A percentile compares a stretch with the other conserved stretches of the same genome.
Evolutionary conservation across 1,139 yeast species (phyloP).

Genomic region (Debaryomyces sp.): DNA sequence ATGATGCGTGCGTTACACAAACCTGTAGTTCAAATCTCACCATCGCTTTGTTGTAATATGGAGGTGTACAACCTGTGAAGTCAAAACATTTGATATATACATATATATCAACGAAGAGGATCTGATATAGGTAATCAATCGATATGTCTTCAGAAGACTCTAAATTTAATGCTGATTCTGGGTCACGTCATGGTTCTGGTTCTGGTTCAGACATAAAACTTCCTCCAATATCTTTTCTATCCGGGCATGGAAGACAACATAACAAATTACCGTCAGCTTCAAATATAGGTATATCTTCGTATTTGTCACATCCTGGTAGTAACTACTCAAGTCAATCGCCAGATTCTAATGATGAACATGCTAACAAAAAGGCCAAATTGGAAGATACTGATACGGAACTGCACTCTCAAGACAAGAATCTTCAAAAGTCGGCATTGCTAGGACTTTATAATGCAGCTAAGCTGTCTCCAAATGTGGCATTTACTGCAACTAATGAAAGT

Average conservation of each 20-base stretch:
- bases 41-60: neutral
- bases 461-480: neutral
- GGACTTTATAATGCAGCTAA: conserved; percentile 1
- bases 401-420: neutral
- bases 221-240: conserved; percentile 33
- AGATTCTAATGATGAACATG: conserved; percentile 4
- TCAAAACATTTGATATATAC: neutral
- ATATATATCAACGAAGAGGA: neutral
- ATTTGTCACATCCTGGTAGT: neutral
- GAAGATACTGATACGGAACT: conserved; percentile 10
- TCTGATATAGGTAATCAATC: neutral
- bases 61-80: neutral
- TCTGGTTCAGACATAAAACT: conserved; percentile 18
- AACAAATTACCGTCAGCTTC: conserved; percentile 22
- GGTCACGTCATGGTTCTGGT: neutral
- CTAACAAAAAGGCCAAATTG: conserved; percentile 7
- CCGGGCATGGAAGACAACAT: conserved; percentile 18
- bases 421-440: conserved; percentile 9
- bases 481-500: conserved; percentile 6
- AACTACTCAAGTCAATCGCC: neutral
- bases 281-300: conserved; percentile 22
- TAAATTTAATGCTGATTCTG: conserved; percentile 1
- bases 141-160: conserved; percentile 9
- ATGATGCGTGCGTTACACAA: conserved; percentile 2
- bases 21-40: neutral